phyloP scores from a whole-genome alignment of 2,329 filamentous ascomycete species.

The Diaporthe citrichinensis region DNA sequence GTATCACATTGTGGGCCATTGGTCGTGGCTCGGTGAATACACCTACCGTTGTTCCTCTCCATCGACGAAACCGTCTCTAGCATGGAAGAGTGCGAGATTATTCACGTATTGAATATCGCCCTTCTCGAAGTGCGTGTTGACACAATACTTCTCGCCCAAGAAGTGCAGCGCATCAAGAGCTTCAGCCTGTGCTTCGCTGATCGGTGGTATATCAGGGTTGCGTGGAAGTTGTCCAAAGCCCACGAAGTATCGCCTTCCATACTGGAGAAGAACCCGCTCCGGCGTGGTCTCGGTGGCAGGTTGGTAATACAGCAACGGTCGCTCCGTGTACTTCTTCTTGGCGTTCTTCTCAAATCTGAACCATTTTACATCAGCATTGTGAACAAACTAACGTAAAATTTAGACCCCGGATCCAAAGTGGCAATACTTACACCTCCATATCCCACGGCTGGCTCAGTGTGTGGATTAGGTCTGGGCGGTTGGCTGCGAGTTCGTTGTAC shows the following conservation, averaged over 20 bases:
- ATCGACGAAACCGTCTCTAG: constrained; percentile 64
- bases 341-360: constrained; percentile 64
- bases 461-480: constrained; percentile 70
- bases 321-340: constrained; percentile 59
- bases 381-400: fast-evolving
- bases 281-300: constrained; percentile 59
- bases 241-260: constrained; percentile 71
- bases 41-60: constrained; percentile 60
- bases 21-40: constrained; percentile 47
- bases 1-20: constrained; percentile 56
- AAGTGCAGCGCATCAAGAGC: constrained; percentile 67
- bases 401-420: constrained; percentile 50
- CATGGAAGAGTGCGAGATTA: constrained; percentile 68
- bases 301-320: constrained; percentile 71
- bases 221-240: constrained; percentile 69
- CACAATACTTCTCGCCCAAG: constrained; percentile 60
- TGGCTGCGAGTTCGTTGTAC: constrained; percentile 73
- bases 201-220: constrained; percentile 67
- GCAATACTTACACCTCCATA: constrained; percentile 58
- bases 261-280: constrained; percentile 72
- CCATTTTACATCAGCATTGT: constrained; percentile 55
- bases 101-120: constrained; percentile 70
- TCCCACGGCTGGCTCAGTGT: constrained; percentile 68
- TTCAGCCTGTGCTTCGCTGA: constrained; percentile 67
- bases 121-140: constrained; percentile 61